Conservation (phyloP, 495 filamentous ascomycete species). For the Podospora pseudopauciseta region DNA sequence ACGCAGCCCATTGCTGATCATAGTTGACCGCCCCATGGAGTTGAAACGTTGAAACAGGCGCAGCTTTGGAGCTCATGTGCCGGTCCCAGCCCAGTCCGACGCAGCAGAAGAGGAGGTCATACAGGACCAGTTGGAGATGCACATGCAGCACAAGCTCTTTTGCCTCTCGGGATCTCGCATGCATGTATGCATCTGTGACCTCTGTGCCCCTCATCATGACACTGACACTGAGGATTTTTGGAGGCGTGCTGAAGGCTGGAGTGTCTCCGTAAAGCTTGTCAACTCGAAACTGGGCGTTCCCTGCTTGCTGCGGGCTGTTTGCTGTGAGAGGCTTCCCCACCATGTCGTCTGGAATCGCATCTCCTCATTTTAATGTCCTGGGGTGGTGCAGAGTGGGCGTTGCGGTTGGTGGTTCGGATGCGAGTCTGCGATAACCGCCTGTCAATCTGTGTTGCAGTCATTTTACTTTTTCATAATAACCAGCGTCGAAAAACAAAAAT, state of each 20-base stretch:
- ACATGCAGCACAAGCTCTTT: background rate
- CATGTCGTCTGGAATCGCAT: background rate
- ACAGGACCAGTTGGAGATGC: constrained; percentile 5
- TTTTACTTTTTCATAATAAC: constrained; percentile 1
- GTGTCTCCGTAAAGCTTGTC: background rate
- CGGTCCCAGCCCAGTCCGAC: constrained; percentile 14
- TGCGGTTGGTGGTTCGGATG: background rate
- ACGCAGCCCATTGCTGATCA: background rate
- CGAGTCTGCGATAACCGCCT: background rate
- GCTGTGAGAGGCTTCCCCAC: constrained; percentile 1
- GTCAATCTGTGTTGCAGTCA: constrained; percentile 4
- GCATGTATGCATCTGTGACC: background rate
- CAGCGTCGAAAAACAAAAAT: background rate
- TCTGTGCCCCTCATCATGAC: background rate
- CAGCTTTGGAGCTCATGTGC: constrained; percentile 10
- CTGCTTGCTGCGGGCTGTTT: background rate
- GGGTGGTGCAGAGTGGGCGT: background rate
- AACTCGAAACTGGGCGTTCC: background rate
- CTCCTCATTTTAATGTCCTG: constrained; percentile 4
- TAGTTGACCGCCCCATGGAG: background rate
- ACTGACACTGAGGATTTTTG: background rate
- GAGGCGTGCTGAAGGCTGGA: background rate
- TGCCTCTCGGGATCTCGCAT: background rate
- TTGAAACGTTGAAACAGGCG: constrained; percentile 17
- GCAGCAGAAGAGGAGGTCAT: background rate